Base-by-base conservation (phyloP, 768 basidiomycete genomes). In the Agrocybe chaxingu region DNA sequence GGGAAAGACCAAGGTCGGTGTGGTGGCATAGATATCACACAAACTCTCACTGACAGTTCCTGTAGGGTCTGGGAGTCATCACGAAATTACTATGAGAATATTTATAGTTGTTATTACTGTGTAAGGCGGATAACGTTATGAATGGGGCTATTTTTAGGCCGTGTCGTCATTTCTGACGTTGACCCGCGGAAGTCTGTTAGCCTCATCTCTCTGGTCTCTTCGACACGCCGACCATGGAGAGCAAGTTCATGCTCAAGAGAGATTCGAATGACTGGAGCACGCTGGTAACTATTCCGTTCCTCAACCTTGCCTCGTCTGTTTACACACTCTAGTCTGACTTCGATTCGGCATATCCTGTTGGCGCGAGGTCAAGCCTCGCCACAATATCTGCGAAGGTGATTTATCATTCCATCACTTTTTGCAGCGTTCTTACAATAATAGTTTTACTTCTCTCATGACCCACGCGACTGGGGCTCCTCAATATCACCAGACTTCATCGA, bases 1-100 rank as follows among this genome's bases (percentile, higher is more conserved):
- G 68, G 96, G 95, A 3, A 93, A 92, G 74, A 97, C 94, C 0
- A 98, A 97, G 77, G 93, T 85, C 45, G 32, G 74, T 61, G 13
- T 24, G n/a, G 12, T 42, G 16, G 16, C 16, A 42, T 38, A 13
- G 30, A 11, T 43, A 34, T 56, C 35, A 31, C 39, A 24, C 37
- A 13, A 8, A 46, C n/a, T 33, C 24, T 8, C 16, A 42, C 40
- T 42, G 35, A 44, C 50, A 40, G 24, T 48, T 30, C 41, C 40
- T 8, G 52, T 45, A 91, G 88, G 88, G 88, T 11, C 77, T 91
- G 50, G 88, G 88, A 8, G 85, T 89, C 9, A 80, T 91, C 58
- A 90, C 88, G 1, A 76, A 75, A 52, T 61, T 90, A 56, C 55
- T 87, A 57, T 86, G 59, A 79, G 43, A 39, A 7, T 45, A 16